Base-by-base conservation (phyloP, 371 early-diverging fungal genomes). In the Syncephalastrum monosporum region DNA sequence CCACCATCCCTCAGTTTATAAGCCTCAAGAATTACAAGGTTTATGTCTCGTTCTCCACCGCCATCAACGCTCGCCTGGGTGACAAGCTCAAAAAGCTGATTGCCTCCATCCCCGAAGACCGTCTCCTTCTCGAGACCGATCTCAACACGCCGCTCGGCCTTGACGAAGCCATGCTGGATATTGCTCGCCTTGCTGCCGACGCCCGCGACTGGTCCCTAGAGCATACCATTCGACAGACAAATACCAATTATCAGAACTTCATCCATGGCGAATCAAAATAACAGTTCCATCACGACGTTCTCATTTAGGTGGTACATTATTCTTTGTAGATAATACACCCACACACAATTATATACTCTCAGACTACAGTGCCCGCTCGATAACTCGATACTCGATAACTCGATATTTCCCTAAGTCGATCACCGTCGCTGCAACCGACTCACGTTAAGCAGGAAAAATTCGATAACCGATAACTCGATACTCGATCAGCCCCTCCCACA, bases 121-220 rank as follows among this genome's bases (percentile, higher is more conserved):
- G 87, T 41, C 63, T 96, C 4, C 67, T 96, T 59, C 72, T 94
- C 15, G 96, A 96, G 63, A 87, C 91, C 3, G 96, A 95, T 65
- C 67, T 90, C 25, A 83, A 92, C 64, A 77, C 82, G 3, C 84
- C 86, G 6, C 27, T 53, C 1, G 62, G 67, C 0, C 65, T 89
- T 0, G 89, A 85, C 51, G 59, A 60, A 0, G 77, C 81, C 17
- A 80, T 94, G 79, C 59, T 71, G 4, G 72, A 68, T 16, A 87
- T 90, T n/a, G 67, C 74, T 10, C 55, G 64, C 13, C 65, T 88
- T 60, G 85, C 93, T 0, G 83, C 90, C 3, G 68, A 78, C 29
- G 87, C 85, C 7, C 82, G 85, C 25, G 78, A 81, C 1, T 92
- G 91, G 94, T 47, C 77, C 1, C 29, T 81, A 4, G 68, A 78